Evolutionary conservation across 139 green algal species (phyloP).

Genomic region (Coelastrella sp.): DNA sequence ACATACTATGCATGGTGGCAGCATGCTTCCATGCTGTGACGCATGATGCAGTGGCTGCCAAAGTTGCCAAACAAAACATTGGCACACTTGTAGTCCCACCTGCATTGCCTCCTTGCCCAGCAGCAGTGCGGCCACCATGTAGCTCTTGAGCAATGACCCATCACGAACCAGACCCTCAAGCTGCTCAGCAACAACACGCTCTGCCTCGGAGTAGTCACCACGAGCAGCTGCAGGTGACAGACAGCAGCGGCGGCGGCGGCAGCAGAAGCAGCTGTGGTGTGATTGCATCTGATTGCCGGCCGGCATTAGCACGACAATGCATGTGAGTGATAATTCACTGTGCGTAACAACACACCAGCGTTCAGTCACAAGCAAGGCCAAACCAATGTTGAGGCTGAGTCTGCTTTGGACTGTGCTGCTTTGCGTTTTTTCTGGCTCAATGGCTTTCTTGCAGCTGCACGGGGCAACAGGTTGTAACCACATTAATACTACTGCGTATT

Average conservation of each 20-base stretch:
- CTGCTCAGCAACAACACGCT: slow-evolving; percentile 46
- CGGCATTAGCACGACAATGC: no score
- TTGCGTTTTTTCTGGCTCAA: no score
- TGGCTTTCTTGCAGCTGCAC: no score
- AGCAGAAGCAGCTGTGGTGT: not conserved
- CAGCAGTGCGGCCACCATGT: slow-evolving; percentile 55
- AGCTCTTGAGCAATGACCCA: slow-evolving; percentile 65
- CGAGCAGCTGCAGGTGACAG: not conserved
- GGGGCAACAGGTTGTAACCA: no score
- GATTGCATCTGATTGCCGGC: no score
- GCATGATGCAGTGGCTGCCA: not conserved
- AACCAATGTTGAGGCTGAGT: no score
- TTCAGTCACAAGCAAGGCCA: not conserved
- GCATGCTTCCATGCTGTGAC: no score
- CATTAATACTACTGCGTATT: no score
- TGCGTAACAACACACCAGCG: not conserved
- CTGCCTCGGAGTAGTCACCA: slow-evolving; percentile 24
- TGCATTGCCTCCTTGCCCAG: slow-evolving; percentile 67
- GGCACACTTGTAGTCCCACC: slow-evolving; percentile 46
- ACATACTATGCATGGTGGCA: no score
- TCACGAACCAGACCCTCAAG: slow-evolving; percentile 66
- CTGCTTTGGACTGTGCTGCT: no score
- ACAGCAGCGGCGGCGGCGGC: not conserved
- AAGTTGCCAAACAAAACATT: not conserved
- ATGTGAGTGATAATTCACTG: no score